Evolutionary conservation across 257 asterid genomes (phyloP).

Genomic region (Nicotiana obtusifolia): DNA sequence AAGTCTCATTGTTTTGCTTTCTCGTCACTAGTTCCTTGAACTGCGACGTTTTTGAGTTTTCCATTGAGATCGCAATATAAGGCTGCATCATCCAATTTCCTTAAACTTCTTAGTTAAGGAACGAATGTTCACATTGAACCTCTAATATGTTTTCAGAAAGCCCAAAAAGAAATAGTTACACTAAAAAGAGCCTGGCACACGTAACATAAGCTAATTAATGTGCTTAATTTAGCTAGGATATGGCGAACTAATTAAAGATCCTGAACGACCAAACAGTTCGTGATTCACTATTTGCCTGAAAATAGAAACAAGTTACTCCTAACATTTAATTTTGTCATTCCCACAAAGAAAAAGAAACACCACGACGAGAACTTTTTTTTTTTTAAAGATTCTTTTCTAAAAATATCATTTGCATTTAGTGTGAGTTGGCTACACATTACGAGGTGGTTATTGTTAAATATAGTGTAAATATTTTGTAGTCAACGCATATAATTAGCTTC

Average conservation of each 20-base stretch:
- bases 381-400: too few species aligned
- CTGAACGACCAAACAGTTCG: too few species aligned
- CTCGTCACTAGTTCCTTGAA: conserved; percentile 2
- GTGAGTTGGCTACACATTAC: too few species aligned
- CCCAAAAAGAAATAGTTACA: too few species aligned
- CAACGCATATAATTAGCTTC: too few species aligned
- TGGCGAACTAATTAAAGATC: too few species aligned
- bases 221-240: too few species aligned
- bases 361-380: background rate
- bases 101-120: background rate
- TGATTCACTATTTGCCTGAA: too few species aligned
- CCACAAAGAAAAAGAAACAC: background rate
- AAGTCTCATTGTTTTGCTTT: background rate
- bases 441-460: too few species aligned
- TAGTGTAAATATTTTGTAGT: too few species aligned
- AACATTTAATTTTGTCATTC: background rate
- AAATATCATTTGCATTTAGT: too few species aligned
- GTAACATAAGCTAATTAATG: background rate
- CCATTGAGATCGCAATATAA: background rate
- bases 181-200: background rate
- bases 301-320: too few species aligned
- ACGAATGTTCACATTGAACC: conserved; percentile 3
- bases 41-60: background rate
- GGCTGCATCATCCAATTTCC: background rate
- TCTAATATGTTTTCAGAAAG: background rate